Base-by-base conservation (phyloP, 2,329 filamentous ascomycete species). In the Colletotrichum sansevieriae region DNA sequence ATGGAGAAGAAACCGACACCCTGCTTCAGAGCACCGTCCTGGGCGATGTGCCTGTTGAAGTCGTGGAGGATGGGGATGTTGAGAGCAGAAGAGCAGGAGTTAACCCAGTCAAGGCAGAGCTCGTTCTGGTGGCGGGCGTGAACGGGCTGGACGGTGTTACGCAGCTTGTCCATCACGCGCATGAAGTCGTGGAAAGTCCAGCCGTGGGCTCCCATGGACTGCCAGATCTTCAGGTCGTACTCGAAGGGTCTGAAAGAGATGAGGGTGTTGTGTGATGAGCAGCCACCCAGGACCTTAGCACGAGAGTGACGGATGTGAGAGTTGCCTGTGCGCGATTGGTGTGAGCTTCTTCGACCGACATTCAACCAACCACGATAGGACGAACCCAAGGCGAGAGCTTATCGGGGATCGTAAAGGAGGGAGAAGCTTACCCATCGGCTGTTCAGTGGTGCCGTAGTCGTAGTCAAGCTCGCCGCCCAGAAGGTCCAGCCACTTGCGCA, bases 161-260 rank as follows among this genome's bases (percentile, higher is more conserved):
- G 91, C 74, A 97, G 86, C 80, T 92, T 93, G 83, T 96, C 91
- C 73, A 96, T 84, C 51, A 94, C 84, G 67, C 93, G 89, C 81
- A 90, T 96, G 80, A 97, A 92, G 70, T 88, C 93, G 77, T 93
- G 90, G 82, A 97, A 97, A 76, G 88, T 89, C 94, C 94, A 97
- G 75, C 94, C 94, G 77, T 88, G 88, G 83, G 92, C 94, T 70
- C 94, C 94, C 76, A 93, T 84, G 37, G 87, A 88, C 75, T 95
- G 91, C 94, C 94, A 97, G 74, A 92, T 87, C 76, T 93, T 87
- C 82, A 92, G 88, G 80, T 97, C 94, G 79, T 97, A 95, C 79
- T 94, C 90, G 77, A 97, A 97, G 8, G 94, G 93, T 29, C 94
- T 89, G 88, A 97, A 97, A 18, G 92, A 96, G 80, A 97, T 97